Percentiles rank a stretch among this genome's conserved stretches.
Evolutionary conservation across 345 rosid genomes (phyloP).

Genomic region (Rhodamnia rubescens): DNA sequence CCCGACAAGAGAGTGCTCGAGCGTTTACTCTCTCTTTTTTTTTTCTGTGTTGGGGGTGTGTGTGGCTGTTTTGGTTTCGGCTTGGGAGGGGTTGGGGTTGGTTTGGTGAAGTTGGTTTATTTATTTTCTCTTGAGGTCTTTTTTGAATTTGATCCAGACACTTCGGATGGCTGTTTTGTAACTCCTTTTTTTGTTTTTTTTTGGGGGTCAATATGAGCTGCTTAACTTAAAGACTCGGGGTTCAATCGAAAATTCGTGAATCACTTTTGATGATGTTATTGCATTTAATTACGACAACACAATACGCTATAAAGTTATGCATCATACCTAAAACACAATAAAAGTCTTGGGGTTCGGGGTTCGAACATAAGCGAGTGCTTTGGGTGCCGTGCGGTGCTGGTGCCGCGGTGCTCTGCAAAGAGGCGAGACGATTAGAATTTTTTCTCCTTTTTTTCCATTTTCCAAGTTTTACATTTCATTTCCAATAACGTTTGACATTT

Average conservation of each 20-base stretch:
- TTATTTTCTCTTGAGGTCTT: not conserved
- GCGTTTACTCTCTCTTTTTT: not conserved
- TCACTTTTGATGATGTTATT: too few species aligned
- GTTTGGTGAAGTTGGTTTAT: too few species aligned
- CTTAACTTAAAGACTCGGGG: not conserved
- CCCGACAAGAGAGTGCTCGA: not conserved
- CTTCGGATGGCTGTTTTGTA: not conserved
- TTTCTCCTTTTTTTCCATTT: not conserved
- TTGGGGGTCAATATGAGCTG: not conserved
- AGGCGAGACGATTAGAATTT: not conserved
- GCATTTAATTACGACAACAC: too few species aligned
- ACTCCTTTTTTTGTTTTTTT: too few species aligned
- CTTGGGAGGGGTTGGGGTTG: too few species aligned
- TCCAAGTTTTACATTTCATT: not conserved
- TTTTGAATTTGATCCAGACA: not conserved
- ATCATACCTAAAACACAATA: too few species aligned
- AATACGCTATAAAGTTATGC: too few species aligned
- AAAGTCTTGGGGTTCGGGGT: accelerated
- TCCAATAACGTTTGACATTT: not conserved
- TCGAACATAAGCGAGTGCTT: not conserved
- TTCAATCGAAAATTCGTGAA: too few species aligned
- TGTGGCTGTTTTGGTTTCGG: too few species aligned
- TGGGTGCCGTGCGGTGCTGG: not conserved
- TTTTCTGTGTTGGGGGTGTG: too few species aligned
- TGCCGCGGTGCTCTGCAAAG: not conserved